Percentiles rank a stretch among this genome's conserved stretches.
Evolutionary conservation across 768 basidiomycete species (phyloP).

Genomic region (Chlorophyllum brunneum): DNA sequence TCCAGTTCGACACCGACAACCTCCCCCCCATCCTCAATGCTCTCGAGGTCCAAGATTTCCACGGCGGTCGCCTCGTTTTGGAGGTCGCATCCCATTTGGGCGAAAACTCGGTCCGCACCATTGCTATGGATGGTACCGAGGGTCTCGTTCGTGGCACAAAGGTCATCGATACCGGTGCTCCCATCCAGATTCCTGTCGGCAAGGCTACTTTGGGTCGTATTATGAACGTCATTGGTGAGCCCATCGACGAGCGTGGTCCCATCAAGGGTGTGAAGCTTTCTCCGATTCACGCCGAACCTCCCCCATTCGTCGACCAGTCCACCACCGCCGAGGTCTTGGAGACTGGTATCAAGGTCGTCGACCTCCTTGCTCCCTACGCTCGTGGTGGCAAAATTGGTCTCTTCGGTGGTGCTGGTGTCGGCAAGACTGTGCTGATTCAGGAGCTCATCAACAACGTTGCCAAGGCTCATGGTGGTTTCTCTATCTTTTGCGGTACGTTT

Average conservation of each 20-base stretch:
- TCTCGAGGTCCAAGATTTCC: conserved; percentile 94
- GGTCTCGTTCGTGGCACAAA: conserved; percentile 99
- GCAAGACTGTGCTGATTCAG: conserved; percentile 99
- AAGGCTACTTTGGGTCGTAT: conserved; percentile 94
- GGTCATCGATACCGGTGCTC: conserved; percentile 94
- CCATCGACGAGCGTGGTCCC: conserved; percentile 99
- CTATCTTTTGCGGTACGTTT: conserved; percentile 89
- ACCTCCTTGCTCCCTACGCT: conserved; percentile 98
- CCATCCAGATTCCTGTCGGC: conserved; percentile 97
- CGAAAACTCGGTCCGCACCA: conserved; percentile 98
- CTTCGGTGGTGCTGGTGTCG: conserved; percentile 99
- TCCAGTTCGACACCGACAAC: conserved; percentile 93
- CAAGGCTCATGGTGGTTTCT: conserved; percentile 99
- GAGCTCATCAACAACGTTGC: conserved; percentile 99
- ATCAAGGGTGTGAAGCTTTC: conserved; percentile 91
- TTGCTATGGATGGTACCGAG: conserved; percentile 99
- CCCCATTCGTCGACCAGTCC: conserved; percentile 96
- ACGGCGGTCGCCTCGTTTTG: conserved; percentile 94
- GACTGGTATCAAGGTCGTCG: conserved; percentile 99
- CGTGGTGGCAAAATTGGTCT: conserved; percentile 99
- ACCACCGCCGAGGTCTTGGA: conserved; percentile 98
- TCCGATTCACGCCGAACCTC: conserved; percentile 97
- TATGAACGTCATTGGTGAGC: conserved; percentile 99
- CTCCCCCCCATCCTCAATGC: conserved; percentile 98
- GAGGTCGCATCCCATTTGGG: conserved; percentile 98